Evolutionary conservation across 352 stramenopile genomes (phyloP).

Genomic region (Pythium coloratum): DNA sequence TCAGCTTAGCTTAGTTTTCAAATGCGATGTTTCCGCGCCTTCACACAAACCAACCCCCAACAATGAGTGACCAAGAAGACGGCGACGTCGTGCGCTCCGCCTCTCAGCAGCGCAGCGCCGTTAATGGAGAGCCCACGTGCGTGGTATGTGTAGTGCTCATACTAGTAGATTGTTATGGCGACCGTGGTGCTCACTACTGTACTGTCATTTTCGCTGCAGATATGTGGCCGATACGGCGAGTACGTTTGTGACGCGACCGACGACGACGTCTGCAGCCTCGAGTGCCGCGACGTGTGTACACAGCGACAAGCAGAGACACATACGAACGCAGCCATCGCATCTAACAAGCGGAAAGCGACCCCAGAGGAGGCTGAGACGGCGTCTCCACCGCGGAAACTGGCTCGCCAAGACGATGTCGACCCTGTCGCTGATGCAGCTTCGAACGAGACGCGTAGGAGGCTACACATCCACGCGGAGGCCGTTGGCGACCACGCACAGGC

Average conservation of each 20-base stretch:
- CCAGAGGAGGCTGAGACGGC: background rate
- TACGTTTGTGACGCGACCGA: conserved; percentile 84
- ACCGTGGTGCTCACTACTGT: background rate
- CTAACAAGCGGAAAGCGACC: conserved; percentile 5
- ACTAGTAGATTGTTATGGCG: background rate
- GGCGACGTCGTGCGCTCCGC: conserved; percentile 29
- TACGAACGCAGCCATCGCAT: background rate
- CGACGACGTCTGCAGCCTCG: conserved; percentile 81
- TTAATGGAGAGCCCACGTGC: conserved; percentile 41
- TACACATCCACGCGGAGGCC: conserved; percentile 37
- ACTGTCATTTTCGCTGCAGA: conserved; percentile 21
- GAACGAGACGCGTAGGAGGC: conserved; percentile 20
- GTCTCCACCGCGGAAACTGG: background rate
- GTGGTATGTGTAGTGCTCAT: conserved; percentile 29
- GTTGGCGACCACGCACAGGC: background rate
- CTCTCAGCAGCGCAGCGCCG: conserved; percentile 36
- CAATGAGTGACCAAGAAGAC: conserved; percentile 6
- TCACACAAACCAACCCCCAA: background rate
- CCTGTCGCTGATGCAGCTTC: conserved; percentile 17
- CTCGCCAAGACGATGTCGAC: background rate
- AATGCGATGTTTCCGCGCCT: background rate
- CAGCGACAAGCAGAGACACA: conserved; percentile 1
- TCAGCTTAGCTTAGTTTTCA: conserved; percentile 2
- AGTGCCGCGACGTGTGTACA: conserved; percentile 63
- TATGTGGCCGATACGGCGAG: conserved; percentile 72